A percentile compares a stretch with the other conserved stretches of the same genome.
Evolutionary conservation across 345 rosid genomes (phyloP).

Genomic region (Melastoma malabathricum): DNA sequence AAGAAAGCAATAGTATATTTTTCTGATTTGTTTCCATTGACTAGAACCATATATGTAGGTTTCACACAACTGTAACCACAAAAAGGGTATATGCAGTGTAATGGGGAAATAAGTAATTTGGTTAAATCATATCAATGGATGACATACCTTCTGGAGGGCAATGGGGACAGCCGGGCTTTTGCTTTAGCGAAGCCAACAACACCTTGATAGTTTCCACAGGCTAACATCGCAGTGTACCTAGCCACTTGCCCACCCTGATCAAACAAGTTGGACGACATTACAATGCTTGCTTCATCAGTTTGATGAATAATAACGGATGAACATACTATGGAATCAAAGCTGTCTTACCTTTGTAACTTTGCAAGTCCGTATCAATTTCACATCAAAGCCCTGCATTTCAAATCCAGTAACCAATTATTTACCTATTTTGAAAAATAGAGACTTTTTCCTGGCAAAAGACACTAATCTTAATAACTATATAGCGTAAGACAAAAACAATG

Average conservation of each 20-base stretch:
- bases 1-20: too few relatives aligned
- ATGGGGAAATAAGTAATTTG: neutral
- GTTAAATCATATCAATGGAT: constrained; percentile 2
- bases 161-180: constrained; percentile 55
- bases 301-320: neutral
- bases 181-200: constrained; percentile 87
- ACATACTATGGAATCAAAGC: too few relatives aligned
- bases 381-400: constrained; percentile 73
- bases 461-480: too few relatives aligned
- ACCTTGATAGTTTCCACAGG: constrained; percentile 88
- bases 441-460: too few relatives aligned
- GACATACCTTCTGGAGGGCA: constrained; percentile 77
- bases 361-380: constrained; percentile 67
- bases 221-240: constrained; percentile 70
- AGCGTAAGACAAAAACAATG: too few relatives aligned
- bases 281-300: neutral
- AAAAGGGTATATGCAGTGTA: too few relatives aligned
- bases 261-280: constrained; percentile 6
- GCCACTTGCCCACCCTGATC: constrained; percentile 63
- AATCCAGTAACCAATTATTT: constrained; percentile 1
- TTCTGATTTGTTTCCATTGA: too few relatives aligned
- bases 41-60: too few relatives aligned
- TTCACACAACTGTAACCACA: too few relatives aligned
- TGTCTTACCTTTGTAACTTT: constrained; percentile 74
- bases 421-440: too few relatives aligned